Conservation (phyloP, 441 rosid genomes). For the Pelargonium citronellum region DNA sequence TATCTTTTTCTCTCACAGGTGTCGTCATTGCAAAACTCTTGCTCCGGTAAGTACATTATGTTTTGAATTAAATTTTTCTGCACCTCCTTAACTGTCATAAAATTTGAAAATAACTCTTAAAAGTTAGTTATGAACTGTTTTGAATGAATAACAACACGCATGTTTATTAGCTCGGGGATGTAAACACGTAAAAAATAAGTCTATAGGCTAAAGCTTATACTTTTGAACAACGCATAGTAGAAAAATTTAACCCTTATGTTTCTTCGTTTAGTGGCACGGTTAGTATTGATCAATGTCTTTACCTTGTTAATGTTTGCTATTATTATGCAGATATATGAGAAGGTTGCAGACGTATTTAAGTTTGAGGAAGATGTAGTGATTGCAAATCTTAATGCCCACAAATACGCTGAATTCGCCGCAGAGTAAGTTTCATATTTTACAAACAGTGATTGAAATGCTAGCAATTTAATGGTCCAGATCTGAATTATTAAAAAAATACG, state of each 20-base stretch:
- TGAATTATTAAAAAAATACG: too few relatives aligned
- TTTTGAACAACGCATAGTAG: too few relatives aligned
- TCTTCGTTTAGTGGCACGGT: neutral
- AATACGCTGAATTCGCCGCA: slow-evolving; percentile 61
- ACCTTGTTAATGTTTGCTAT: neutral
- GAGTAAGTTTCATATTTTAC: slow-evolving; percentile 44
- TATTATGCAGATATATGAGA: slow-evolving; percentile 60
- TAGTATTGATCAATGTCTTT: too few relatives aligned
- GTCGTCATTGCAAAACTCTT: slow-evolving; percentile 67
- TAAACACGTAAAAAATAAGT: too few relatives aligned
- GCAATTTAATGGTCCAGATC: too few relatives aligned
- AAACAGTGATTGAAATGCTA: neutral
- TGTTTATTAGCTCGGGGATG: too few relatives aligned
- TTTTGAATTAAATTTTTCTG: too few relatives aligned
- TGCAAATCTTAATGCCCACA: slow-evolving; percentile 90
- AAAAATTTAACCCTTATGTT: neutral
- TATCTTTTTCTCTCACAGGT: slow-evolving; percentile 36
- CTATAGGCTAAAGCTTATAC: too few relatives aligned
- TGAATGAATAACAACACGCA: too few relatives aligned
- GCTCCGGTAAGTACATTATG: slow-evolving; percentile 57
- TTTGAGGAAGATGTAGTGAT: slow-evolving; percentile 69
- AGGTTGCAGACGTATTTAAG: slow-evolving; percentile 75
- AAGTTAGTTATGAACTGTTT: too few relatives aligned
- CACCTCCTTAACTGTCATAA: too few relatives aligned
- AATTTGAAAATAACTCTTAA: too few relatives aligned